A percentile compares a stretch with the other conserved stretches of the same genome.
Conservation (phyloP, 495 filamentous ascomycete species). For the Hypoxylon subgilvum region DNA sequence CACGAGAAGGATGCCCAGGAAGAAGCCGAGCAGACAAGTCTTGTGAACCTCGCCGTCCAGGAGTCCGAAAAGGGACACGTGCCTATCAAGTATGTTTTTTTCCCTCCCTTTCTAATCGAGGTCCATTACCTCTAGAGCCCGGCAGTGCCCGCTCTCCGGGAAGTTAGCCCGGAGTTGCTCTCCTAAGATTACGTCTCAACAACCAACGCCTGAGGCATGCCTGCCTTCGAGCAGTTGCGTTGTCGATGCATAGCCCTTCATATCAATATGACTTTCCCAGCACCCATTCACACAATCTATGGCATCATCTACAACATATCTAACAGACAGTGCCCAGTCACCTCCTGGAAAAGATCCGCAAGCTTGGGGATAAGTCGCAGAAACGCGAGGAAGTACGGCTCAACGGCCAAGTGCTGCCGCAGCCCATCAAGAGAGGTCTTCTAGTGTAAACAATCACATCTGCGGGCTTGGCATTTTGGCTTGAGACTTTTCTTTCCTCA, state of each 20-base stretch:
- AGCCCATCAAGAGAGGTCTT: conserved; percentile 48
- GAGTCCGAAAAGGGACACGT: conserved; percentile 58
- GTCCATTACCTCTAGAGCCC: conserved; percentile 11
- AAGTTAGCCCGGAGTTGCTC: not conserved
- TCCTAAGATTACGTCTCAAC: too few species aligned
- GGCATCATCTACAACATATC: not conserved
- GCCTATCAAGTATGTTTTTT: conserved; percentile 62
- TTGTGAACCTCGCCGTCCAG: conserved; percentile 53
- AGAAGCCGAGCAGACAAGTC: conserved; percentile 56
- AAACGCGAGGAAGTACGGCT: conserved; percentile 27
- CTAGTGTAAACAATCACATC: conserved; percentile 28
- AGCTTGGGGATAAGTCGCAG: conserved; percentile 42
- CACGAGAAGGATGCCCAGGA: conserved; percentile 70
- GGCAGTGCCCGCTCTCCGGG: not conserved
- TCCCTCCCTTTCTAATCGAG: conserved; percentile 33
- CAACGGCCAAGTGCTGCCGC: conserved; percentile 35
- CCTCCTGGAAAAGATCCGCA: conserved; percentile 53
- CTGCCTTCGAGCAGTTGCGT: not conserved
- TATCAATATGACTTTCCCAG: too few species aligned
- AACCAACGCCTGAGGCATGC: too few species aligned
- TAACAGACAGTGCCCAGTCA: conserved; percentile 41
- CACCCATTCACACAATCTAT: too few species aligned
- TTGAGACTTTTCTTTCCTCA: not conserved
- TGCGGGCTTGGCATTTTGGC: not conserved
- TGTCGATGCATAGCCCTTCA: not conserved